Evolutionary conservation across 106 monocot species (phyloP), one percentile per base, ranked within the genome.

Genomic region (Acorus calamus): DNA sequence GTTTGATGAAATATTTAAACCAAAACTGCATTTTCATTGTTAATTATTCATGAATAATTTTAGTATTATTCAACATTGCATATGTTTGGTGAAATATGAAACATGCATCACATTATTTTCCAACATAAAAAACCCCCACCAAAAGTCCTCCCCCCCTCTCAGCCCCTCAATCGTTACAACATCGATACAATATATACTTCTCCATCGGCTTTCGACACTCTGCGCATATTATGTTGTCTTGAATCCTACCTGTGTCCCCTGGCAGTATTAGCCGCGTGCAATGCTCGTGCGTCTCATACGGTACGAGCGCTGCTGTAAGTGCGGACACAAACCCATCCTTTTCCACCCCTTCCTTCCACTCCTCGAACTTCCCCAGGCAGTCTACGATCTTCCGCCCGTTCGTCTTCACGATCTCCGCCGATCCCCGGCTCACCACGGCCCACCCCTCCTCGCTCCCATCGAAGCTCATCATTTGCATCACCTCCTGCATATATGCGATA

Each of bases 201-300:
- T 92, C 92, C 92, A 92, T 87, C 1, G 87, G 87, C 8, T 68
- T 66, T 75, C 69, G 77, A 71, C 92, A 92, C 68, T 84, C 84
- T 8, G 84, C 79, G 51, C 92, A 92, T 9, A 84, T 61, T 43
- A 92, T 87, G 7, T 66, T 52, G 66, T 84, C 92, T 70, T 60
- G 62, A 12, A 84, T 81, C 46, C 6, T 50, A 3, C 61, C 63
- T 0, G 79, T 51, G 53, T 86, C 81, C 2, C 74, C 87, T 2
- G 92, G 92, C 3, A 92, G 72, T n/a, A 92, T 78, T 49, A 92
- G 92, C 12, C 77, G 72, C 2, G 82, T 87, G 69, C 87, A 92
- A 52, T 92, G 92, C 64, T 92, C 87, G 2, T 69, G 66, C 0
- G 76, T 84, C 44, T 87, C 73, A 67, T 68, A 82, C 0, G 92